Base-by-base conservation (phyloP, 805 yeast species). In the Pichia sporocuriosa region DNA sequence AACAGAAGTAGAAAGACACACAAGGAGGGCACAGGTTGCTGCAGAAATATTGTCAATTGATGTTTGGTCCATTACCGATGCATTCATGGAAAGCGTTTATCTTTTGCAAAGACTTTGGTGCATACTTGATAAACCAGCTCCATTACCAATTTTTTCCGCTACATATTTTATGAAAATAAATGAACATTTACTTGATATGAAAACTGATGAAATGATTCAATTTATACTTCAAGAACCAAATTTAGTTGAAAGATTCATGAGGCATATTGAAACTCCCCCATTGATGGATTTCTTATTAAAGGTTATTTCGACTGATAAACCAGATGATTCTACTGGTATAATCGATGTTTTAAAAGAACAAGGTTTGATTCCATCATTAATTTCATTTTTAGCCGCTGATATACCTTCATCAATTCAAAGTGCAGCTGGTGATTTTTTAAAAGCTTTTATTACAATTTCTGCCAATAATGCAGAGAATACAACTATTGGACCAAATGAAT, bases 401-500 rank as follows among this genome's bases (percentile, higher is more conserved):
- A 68, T 75, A 30, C 68, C 81, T 9, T 74, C 89, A 10, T 75
- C 84, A 33, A 79, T 79, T 36, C 97, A 93, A 60, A 80, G 93
- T 15, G 95, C 97, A 0, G 94, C 95, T 1, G 94, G 96, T 19
- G 98, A 93, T 58, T 93, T 93, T 57, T 67, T 93, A 40, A 93
- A 93, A 58, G 97, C 97, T 0, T 79, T 93, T 54, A 84, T 93
- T 27, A 83, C 97, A 3, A 85, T 93, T 25, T 86, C 96, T 32
- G 96, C 97, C 7, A 93, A 90, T 56, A 86, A 84, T 45, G 84
- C 87, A 34, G 87, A 87, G 44, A 89, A 85, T 48, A 84, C 95
- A 2, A 84, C 95, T 9, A 85, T 93, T 41, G 98, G 98, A 1
- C 97, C 98, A 2, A 93, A 93, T 57, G 96, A 87, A 57, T 69